These are phyloP conservation scores for Boletus hoseneyae DNA, from an alignment of 1,284 basidiomycete species.

Conservation along the genomic window DNA sequence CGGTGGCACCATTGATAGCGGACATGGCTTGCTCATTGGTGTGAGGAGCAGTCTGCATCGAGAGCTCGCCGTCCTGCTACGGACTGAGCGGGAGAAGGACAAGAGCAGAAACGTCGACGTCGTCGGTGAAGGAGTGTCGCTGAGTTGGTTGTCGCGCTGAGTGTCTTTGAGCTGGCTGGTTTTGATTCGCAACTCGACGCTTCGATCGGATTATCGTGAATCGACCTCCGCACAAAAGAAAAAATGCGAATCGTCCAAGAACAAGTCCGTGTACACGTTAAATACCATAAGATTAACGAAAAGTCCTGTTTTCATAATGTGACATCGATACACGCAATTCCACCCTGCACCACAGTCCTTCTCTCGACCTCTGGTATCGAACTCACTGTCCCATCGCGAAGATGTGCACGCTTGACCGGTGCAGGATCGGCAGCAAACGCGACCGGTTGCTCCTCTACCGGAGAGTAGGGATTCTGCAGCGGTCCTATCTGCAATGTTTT, in stretches of 20 bases:
- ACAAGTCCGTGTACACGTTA: background rate
- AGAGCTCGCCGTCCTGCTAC: constrained; percentile 7
- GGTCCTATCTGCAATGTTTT: constrained; percentile 9
- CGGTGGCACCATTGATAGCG: background rate
- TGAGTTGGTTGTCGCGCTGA: background rate
- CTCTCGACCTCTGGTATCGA: constrained; percentile 27
- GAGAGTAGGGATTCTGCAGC: constrained; percentile 26
- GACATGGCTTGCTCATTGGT: constrained; percentile 1
- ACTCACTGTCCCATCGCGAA: constrained; percentile 18
- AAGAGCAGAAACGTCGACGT: background rate
- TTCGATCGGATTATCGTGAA: constrained; percentile 31
- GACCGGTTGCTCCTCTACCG: constrained; percentile 13
- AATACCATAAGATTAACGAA: constrained; percentile 18
- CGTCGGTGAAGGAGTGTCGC: background rate
- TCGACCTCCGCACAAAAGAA: background rate
- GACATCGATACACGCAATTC: constrained; percentile 31
- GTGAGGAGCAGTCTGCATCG: constrained; percentile 12
- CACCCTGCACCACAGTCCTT: constrained; percentile 19
- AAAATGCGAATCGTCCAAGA: background rate
- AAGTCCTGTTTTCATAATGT: constrained; percentile 12
- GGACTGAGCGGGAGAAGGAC: background rate
- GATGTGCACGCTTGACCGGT: constrained; percentile 17
- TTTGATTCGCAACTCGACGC: constrained; percentile 19
- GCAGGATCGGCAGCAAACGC: background rate
- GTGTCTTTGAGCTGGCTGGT: background rate